phyloP scores from a whole-genome alignment of 2,329 filamentous ascomycete species.

The Xylariaceae sp. region DNA sequence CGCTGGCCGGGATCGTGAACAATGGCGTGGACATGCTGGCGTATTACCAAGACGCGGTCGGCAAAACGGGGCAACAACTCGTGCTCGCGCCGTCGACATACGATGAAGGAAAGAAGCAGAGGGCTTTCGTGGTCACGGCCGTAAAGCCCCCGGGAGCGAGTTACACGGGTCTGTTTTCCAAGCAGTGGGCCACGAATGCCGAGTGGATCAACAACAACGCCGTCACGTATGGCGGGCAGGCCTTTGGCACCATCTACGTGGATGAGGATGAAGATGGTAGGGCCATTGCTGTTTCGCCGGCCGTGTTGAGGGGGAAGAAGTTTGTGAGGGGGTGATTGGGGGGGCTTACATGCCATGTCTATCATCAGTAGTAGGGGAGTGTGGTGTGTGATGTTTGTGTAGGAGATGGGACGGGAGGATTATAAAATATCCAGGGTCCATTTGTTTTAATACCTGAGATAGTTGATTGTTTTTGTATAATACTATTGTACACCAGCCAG shows the following conservation, averaged over 20 bases:
- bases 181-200: constrained; percentile 11
- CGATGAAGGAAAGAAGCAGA: constrained; percentile 4
- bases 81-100: constrained; percentile 15
- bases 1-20: constrained; percentile 16
- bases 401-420: too few species aligned
- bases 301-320: constrained; percentile 9
- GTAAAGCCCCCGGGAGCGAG: constrained; percentile 1
- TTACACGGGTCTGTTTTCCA: constrained; percentile 18
- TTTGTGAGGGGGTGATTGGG: constrained; percentile 7
- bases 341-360: too few species aligned
- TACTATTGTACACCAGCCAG: too few species aligned
- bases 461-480: neutral
- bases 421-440: too few species aligned
- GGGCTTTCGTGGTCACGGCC: constrained; percentile 16
- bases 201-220: constrained; percentile 20
- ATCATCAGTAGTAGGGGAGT: too few species aligned
- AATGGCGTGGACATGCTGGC: constrained; percentile 10
- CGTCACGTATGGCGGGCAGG: constrained; percentile 18
- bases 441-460: neutral
- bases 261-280: constrained; percentile 17
- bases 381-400: neutral
- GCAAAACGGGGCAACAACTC: constrained; percentile 5
- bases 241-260: constrained; percentile 19
- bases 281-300: constrained; percentile 15
- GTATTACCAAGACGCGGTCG: neutral